A percentile compares a stretch with the other conserved stretches of the same genome.
Evolutionary conservation across 2,329 filamentous ascomycete species (phyloP).

Genomic region (Diaporthe ilicicola): DNA sequence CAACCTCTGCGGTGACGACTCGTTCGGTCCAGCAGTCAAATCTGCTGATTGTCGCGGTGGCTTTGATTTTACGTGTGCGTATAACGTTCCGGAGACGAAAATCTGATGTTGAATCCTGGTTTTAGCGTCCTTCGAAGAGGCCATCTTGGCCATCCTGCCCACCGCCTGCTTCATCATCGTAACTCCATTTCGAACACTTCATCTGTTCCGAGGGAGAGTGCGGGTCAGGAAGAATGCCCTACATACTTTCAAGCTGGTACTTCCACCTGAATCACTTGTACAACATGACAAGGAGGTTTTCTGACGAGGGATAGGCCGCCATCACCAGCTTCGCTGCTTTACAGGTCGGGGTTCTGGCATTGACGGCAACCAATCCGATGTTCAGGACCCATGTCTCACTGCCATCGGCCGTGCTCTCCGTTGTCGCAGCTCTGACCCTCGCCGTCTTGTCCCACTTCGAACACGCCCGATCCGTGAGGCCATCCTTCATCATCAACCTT

Average conservation of each 20-base stretch:
- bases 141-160: conserved; percentile 28
- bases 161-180: conserved; percentile 29
- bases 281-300: fast-evolving
- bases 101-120: not conserved
- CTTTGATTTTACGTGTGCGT: conserved; percentile 32
- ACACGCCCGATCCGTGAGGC: conserved; percentile 52
- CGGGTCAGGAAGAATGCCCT: conserved; percentile 25
- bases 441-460: conserved; percentile 54
- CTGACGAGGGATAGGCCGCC: not conserved
- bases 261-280: not conserved
- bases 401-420: conserved; percentile 29
- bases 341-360: not conserved
- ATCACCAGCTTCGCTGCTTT: not conserved
- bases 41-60: conserved; percentile 29
- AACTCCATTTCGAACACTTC: conserved; percentile 13
- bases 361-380: not conserved
- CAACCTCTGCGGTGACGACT: conserved; percentile 28
- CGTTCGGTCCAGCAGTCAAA: conserved; percentile 29
- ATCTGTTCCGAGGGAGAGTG: conserved; percentile 10
- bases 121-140: conserved; percentile 31
- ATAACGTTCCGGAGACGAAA: not conserved
- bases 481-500: conserved; percentile 55
- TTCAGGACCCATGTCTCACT: conserved; percentile 28
- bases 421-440: conserved; percentile 39
- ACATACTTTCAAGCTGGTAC: conserved; percentile 18